Evolutionary conservation across 1,284 basidiomycete genomes (phyloP).

Genomic region (Pseudozyma pruni): DNA sequence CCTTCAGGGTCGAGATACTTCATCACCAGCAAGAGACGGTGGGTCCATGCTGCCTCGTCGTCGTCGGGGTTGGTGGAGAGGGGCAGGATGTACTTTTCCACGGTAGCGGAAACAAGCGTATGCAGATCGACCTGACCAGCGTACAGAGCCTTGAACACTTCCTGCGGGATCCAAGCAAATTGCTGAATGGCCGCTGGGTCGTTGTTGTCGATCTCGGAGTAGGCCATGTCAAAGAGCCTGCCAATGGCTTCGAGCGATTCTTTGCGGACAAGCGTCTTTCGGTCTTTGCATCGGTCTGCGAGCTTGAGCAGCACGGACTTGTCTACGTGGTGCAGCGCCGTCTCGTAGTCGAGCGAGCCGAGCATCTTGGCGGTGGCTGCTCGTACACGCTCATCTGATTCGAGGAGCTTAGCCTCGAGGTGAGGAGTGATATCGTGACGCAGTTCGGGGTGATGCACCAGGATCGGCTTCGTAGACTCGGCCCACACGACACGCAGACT

Average conservation of each 20-base stretch:
- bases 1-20: slow-evolving; percentile 73
- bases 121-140: slow-evolving; percentile 71
- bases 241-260: slow-evolving; percentile 84
- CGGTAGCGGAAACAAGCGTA: slow-evolving; percentile 69
- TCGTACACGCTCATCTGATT: slow-evolving; percentile 91
- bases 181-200: slow-evolving; percentile 79
- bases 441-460: slow-evolving; percentile 76
- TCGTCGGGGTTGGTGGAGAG: slow-evolving; percentile 78
- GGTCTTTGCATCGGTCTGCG: slow-evolving; percentile 82
- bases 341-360: slow-evolving; percentile 88
- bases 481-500: slow-evolving; percentile 82
- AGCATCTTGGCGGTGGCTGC: slow-evolving; percentile 84
- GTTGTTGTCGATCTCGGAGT: slow-evolving; percentile 88
- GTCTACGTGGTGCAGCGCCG: slow-evolving; percentile 82
- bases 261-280: slow-evolving; percentile 83
- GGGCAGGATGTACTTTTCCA: slow-evolving; percentile 83
- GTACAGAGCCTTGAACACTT: slow-evolving; percentile 72
- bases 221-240: slow-evolving; percentile 83
- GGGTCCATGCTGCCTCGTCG: slow-evolving; percentile 83
- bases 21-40: slow-evolving; percentile 81
- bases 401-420: slow-evolving; percentile 68
- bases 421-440: slow-evolving; percentile 69
- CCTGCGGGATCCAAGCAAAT: slow-evolving; percentile 92
- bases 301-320: slow-evolving; percentile 75
- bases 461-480: slow-evolving; percentile 73